Percentiles rank a stretch among this genome's conserved stretches.
These are phyloP conservation scores for Aspergillus sclerotiicarbonarius DNA, from an alignment of 495 filamentous ascomycete species.

Conservation along the genomic window DNA sequence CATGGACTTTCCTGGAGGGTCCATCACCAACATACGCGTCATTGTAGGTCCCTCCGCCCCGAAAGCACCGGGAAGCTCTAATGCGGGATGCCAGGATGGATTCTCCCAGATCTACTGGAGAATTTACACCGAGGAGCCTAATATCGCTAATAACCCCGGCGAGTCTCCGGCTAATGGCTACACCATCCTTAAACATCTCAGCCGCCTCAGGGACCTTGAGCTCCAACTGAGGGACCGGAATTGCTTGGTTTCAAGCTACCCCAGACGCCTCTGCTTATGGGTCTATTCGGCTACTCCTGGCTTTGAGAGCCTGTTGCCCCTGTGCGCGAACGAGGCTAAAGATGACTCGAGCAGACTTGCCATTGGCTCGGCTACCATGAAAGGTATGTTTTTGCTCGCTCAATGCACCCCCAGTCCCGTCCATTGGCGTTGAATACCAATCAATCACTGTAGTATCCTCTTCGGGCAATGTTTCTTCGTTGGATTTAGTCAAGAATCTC, in stretches of 20 bases:
- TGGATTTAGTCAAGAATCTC: conserved; percentile 40
- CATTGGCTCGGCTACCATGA: conserved; percentile 36
- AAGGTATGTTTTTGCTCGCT: conserved; percentile 30
- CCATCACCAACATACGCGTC: conserved; percentile 46
- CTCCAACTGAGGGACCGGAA: conserved; percentile 36
- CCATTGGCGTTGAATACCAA: not conserved
- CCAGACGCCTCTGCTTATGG: conserved; percentile 43
- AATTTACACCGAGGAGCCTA: conserved; percentile 46
- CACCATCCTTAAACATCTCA: conserved; percentile 44
- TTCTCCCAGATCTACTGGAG: conserved; percentile 51
- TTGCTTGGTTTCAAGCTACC: conserved; percentile 43
- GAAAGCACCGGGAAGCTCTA: conserved; percentile 14
- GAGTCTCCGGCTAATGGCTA: conserved; percentile 42
- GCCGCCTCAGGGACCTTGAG: conserved; percentile 46
- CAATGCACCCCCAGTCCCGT: not conserved
- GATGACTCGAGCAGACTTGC: conserved; percentile 33
- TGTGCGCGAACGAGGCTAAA: conserved; percentile 28
- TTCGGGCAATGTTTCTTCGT: conserved; percentile 36
- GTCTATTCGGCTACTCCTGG: conserved; percentile 43
- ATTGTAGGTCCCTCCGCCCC: conserved; percentile 35
- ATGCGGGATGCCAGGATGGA: conserved; percentile 36
- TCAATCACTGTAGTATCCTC: conserved; percentile 35
- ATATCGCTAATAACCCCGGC: conserved; percentile 31
- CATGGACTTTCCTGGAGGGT: conserved; percentile 50
- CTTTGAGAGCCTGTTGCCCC: conserved; percentile 37